phyloP scores from a whole-genome alignment of 805 yeast genomes.

The Candida caryicola region DNA sequence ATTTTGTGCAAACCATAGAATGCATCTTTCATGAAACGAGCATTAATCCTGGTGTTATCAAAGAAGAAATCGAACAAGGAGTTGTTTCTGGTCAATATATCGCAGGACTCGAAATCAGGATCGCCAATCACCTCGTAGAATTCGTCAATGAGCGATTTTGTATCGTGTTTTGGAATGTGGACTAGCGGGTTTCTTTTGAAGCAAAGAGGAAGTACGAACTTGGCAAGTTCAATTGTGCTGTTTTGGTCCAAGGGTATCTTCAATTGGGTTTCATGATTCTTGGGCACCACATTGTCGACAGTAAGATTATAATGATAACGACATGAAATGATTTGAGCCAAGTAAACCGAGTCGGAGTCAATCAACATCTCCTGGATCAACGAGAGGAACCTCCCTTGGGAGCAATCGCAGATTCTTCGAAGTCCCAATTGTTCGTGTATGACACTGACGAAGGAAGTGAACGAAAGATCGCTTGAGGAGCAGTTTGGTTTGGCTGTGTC shows the following conservation, averaged over 20 bases:
- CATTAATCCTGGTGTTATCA: slow-evolving; percentile 41
- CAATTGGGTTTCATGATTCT: slow-evolving; percentile 55
- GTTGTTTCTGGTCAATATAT: slow-evolving; percentile 45
- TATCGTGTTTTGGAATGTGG: slow-evolving; percentile 61
- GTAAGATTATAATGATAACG: slow-evolving; percentile 66
- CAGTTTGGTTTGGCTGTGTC: not conserved
- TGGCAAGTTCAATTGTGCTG: slow-evolving; percentile 37
- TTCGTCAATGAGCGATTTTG: slow-evolving; percentile 69
- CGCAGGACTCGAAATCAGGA: slow-evolving; percentile 44
- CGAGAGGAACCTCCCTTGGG: slow-evolving; percentile 59
- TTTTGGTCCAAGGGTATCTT: slow-evolving; percentile 24
- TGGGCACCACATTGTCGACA: slow-evolving; percentile 58
- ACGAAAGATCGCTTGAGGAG: not conserved
- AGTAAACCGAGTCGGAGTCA: slow-evolving; percentile 40
- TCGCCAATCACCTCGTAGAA: slow-evolving; percentile 71
- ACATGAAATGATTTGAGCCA: slow-evolving; percentile 78
- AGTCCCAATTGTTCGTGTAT: slow-evolving; percentile 75
- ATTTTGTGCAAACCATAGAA: slow-evolving; percentile 47
- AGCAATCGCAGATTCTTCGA: slow-evolving; percentile 64
- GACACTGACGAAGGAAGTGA: slow-evolving; percentile 13
- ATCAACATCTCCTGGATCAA: slow-evolving; percentile 56
- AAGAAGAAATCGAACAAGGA: slow-evolving; percentile 46
- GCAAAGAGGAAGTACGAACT: slow-evolving; percentile 54
- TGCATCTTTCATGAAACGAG: slow-evolving; percentile 45
- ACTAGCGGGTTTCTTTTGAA: slow-evolving; percentile 58